Evolutionary conservation across 116 monocot species (phyloP), one percentile per base, ranked within the genome.

Genomic region (Zostera marina): DNA sequence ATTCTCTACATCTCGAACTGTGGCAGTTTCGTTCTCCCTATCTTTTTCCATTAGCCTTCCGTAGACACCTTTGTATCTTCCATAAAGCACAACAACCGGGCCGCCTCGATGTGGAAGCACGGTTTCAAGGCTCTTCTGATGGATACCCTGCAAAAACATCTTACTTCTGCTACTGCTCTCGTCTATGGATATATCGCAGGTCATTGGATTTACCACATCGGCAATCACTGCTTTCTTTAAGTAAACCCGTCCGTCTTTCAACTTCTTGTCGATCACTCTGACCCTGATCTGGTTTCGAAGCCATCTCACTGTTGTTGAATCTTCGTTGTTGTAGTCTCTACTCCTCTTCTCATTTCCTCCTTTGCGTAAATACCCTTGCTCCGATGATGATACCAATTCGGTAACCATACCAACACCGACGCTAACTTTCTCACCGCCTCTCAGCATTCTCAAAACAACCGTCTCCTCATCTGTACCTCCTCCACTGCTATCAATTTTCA

Each of bases 121-220:
- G 3, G 96, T 98, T 68, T 98, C 96, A 11, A 98, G 72, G 7
- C 85, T 73, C 47, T 74, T 80, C 58, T 98, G 96, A 59, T 86
- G 78, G 22, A 98, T 76, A 7, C 96, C 80, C 65, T 96, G 85
- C 53, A 98, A 58, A 4, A 98, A 60, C 43, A 77, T n/a, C n/a
- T n/a, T n/a, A n/a, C n/a, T n/a, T n/a, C 85, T 56, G 32, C 32
- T 5, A n/a, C 67, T 56, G 51, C 47, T 72, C 58, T 70, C 94
- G 68, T 98, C 96, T 78, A 98, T 90, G 12, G 67, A 69, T 14
- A 98, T 61, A 66, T 89, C 90, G 8, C 96, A 98, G 0, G 59
- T 74, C 45, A 72, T 78, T 13, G 81, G 90, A 5, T 80, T 76
- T 11, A 89, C 78, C 20, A 98, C 96, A 71, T 98, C 96, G 13